phyloP scores from a whole-genome alignment of 1,139 yeast genomes.

The Geotrichum australiense region DNA sequence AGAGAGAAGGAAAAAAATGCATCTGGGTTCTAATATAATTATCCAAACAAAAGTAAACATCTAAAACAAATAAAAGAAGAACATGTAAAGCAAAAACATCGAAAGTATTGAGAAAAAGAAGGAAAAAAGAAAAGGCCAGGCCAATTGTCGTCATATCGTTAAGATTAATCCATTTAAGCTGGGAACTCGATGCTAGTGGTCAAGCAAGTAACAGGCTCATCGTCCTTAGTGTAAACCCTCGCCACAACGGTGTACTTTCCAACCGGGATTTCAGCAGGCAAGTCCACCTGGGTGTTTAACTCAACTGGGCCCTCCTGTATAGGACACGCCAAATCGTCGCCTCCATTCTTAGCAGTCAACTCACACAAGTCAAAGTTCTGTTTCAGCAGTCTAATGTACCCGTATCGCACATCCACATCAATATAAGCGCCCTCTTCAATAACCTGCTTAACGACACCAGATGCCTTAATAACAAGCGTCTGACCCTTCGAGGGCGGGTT shows the following conservation, averaged over 20 bases:
- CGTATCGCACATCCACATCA: slow-evolving; percentile 86
- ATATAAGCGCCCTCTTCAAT: slow-evolving; percentile 85
- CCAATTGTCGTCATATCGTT: no score
- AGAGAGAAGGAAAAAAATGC: no score
- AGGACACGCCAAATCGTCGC: slow-evolving; percentile 78
- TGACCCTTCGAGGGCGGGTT: slow-evolving; percentile 83
- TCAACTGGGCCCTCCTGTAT: slow-evolving; percentile 59
- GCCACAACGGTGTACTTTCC: slow-evolving; percentile 84
- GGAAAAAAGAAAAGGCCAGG: no score
- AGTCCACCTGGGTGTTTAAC: slow-evolving; percentile 63
- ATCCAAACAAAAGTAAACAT: no score
- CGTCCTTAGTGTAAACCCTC: slow-evolving; percentile 80
- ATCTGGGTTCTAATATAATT: no score
- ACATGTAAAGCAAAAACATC: no score
- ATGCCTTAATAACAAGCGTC: slow-evolving; percentile 70
- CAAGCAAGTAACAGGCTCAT: slow-evolving; percentile 74
- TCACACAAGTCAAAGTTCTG: slow-evolving; percentile 90
- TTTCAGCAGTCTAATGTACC: slow-evolving; percentile 77
- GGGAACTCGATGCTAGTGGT: slow-evolving; percentile 58
- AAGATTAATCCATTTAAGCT: slow-evolving; percentile 2
- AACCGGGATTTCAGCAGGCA: slow-evolving; percentile 94
- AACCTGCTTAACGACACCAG: slow-evolving; percentile 50
- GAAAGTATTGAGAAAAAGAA: no score
- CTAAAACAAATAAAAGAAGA: no score
- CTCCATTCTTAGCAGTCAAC: slow-evolving; percentile 57